A percentile compares a stretch with the other conserved stretches of the same genome.
Conservation (phyloP, 2,329 filamentous ascomycete genomes). For the Fusarium bulbicola region DNA sequence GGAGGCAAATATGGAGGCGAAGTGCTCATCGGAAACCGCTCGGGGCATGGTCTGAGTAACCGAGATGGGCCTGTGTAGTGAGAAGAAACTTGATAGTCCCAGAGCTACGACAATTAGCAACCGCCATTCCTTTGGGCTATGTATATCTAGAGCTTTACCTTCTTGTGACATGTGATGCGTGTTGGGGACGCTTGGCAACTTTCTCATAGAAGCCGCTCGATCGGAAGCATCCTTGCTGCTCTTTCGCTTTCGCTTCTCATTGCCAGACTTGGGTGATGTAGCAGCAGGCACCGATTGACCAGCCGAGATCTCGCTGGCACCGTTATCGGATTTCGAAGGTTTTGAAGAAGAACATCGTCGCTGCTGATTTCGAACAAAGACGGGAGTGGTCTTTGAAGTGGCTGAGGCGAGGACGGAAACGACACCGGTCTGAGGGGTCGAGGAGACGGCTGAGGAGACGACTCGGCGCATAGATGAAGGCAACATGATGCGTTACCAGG, state of each 20-base stretch:
- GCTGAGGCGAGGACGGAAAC: slow-evolving; percentile 54
- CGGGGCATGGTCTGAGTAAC: slow-evolving; percentile 83
- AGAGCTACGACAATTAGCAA: slow-evolving; percentile 68
- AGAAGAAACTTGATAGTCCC: slow-evolving; percentile 92
- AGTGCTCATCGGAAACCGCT: slow-evolving; percentile 75
- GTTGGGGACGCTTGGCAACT: slow-evolving; percentile 77
- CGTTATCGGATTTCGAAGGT: slow-evolving; percentile 68
- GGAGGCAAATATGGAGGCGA: slow-evolving; percentile 82
- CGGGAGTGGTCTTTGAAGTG: slow-evolving; percentile 50
- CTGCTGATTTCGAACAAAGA: slow-evolving; percentile 57
- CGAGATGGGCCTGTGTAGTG: slow-evolving; percentile 92
- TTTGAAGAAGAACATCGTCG: slow-evolving; percentile 69
- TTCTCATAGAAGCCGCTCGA: slow-evolving; percentile 58
- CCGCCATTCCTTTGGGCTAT: no score
- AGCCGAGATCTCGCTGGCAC: slow-evolving; percentile 60
- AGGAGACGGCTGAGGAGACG: slow-evolving; percentile 57
- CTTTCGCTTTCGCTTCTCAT: slow-evolving; percentile 68
- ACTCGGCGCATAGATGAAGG: slow-evolving; percentile 66
- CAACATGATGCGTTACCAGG: slow-evolving; percentile 56
- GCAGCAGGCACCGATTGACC: slow-evolving; percentile 60
- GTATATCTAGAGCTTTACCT: slow-evolving; percentile 55
- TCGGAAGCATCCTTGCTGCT: slow-evolving; percentile 59
- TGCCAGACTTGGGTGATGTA: slow-evolving; percentile 53
- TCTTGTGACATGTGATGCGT: slow-evolving; percentile 76
- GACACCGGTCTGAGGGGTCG: slow-evolving; percentile 56